Evolutionary conservation across 2,329 filamentous ascomycete genomes (phyloP).

Genomic region (Hymenotorrendiella dingleyae): DNA sequence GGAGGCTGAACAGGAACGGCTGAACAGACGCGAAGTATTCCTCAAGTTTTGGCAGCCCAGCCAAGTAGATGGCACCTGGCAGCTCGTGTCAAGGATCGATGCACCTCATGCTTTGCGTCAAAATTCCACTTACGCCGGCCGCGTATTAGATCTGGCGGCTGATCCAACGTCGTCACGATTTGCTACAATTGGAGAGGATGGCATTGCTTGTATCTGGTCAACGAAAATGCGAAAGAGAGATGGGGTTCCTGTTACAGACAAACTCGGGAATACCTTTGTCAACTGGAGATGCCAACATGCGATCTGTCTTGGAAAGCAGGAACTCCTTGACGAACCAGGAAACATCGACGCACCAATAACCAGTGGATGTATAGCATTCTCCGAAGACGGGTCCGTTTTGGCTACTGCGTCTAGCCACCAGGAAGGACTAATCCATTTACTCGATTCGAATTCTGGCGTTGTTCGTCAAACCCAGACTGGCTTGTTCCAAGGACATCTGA

Average conservation of each 20-base stretch:
- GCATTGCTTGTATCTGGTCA: constrained; percentile 74
- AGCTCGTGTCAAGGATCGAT: constrained; percentile 77
- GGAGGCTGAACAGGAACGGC: constrained; percentile 41
- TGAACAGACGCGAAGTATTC: constrained; percentile 63
- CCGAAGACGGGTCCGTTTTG: constrained; percentile 78
- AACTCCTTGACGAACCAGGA: constrained; percentile 28
- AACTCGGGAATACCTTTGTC: constrained; percentile 52
- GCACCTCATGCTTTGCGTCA: constrained; percentile 63
- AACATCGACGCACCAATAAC: constrained; percentile 23
- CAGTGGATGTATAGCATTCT: constrained; percentile 67
- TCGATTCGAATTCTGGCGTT: constrained; percentile 65
- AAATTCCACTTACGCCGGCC: constrained; percentile 43
- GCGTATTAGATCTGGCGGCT: constrained; percentile 66
- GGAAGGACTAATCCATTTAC: constrained; percentile 63
- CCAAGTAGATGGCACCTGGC: constrained; percentile 52
- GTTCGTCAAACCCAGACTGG: constrained; percentile 63
- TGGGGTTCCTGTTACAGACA: constrained; percentile 58
- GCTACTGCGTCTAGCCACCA: constrained; percentile 58
- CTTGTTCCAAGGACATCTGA: constrained; percentile 59
- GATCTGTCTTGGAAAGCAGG: constrained; percentile 41
- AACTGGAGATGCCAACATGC: constrained; percentile 68
- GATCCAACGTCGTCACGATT: constrained; percentile 68
- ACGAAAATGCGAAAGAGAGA: constrained; percentile 63
- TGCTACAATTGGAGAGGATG: constrained; percentile 79
- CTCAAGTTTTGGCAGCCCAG: constrained; percentile 86